These are phyloP conservation scores for Ramaria sp. DNA, from an alignment of 768 basidiomycete species.

Conservation along the genomic window DNA sequence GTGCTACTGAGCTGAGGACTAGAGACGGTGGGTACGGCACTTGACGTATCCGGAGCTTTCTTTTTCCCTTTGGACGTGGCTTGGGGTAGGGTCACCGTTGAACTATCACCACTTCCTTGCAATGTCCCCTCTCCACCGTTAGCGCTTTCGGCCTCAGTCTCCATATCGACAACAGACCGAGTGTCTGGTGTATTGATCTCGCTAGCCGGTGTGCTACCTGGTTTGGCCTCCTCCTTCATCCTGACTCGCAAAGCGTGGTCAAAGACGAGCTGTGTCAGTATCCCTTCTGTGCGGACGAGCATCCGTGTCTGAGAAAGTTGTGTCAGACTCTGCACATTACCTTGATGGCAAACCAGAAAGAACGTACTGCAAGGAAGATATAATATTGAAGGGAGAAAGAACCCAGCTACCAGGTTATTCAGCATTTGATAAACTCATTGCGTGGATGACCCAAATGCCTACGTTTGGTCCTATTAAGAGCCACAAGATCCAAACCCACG, in stretches of 20 bases:
- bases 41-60: slow-evolving; percentile 4
- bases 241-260: slow-evolving; percentile 53
- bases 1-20: neutral
- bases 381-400: slow-evolving; percentile 31
- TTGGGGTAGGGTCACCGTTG: neutral
- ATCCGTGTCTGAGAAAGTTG: slow-evolving; percentile 27
- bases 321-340: slow-evolving; percentile 29
- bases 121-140: slow-evolving; percentile 10
- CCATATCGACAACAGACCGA: slow-evolving; percentile 11
- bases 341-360: slow-evolving; percentile 3
- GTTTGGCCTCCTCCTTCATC: slow-evolving; percentile 34
- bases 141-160: slow-evolving; percentile 10
- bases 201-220: slow-evolving; percentile 15
- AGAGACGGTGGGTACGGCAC: neutral
- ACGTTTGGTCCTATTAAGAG: slow-evolving; percentile 25
- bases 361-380: slow-evolving; percentile 23
- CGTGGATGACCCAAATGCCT: slow-evolving; percentile 11
- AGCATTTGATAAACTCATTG: neutral
- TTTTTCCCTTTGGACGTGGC: neutral
- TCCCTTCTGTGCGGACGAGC: slow-evolving; percentile 38
- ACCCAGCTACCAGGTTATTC: slow-evolving; percentile 7
- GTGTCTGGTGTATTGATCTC: slow-evolving; percentile 17
- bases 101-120: neutral
- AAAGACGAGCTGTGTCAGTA: slow-evolving; percentile 45
- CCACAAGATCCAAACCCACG: slow-evolving; percentile 37